Base-by-base conservation (phyloP, 1,139 yeast species). In the Nadsonia commutata region DNA sequence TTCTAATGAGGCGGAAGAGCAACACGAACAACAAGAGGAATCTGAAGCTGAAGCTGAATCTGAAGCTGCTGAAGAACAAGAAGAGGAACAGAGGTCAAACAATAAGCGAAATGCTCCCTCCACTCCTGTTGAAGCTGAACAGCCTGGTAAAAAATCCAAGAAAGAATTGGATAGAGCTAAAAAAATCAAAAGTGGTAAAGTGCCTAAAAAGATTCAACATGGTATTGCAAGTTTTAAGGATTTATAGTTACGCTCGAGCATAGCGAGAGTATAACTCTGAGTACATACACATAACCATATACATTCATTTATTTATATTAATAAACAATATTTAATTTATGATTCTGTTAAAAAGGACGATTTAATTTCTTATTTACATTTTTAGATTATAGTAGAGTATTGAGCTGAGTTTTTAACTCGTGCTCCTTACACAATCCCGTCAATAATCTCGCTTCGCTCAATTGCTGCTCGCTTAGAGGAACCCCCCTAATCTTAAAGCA, bases 401-500 rank as follows among this genome's bases (percentile, higher is more conserved):
- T n/a, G n/a, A n/a, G n/a, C n/a, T n/a, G n/a, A n/a, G n/a, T n/a
- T n/a, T n/a, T n/a, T n/a, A n/a, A n/a, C n/a, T n/a, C n/a, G n/a
- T n/a, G n/a, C n/a, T n/a, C n/a, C n/a, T n/a, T n/a, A n/a, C n/a
- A n/a, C n/a, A n/a, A n/a, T n/a, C n/a, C n/a, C n/a, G n/a, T n/a
- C n/a, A n/a, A n/a, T n/a, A n/a, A n/a, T n/a, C n/a, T n/a, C n/a
- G n/a, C n/a, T n/a, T n/a, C n/a, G n/a, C n/a, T n/a, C n/a, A n/a
- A n/a, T n/a, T n/a, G n/a, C n/a, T n/a, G n/a, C 18, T 2, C 20
- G 16, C 18, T 50, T 59, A 71, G 44, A 69, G 56, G 45, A 59
- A 57, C 2, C 79, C 78, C 36, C 63, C 53, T 19, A 77, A 46
- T 49, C 67, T 66, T 53, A 75, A 58, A 36, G 78, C 47, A 59